Evolutionary conservation across 2,329 filamentous ascomycete genomes (phyloP).

Genomic region (Grosmannia serpens): DNA sequence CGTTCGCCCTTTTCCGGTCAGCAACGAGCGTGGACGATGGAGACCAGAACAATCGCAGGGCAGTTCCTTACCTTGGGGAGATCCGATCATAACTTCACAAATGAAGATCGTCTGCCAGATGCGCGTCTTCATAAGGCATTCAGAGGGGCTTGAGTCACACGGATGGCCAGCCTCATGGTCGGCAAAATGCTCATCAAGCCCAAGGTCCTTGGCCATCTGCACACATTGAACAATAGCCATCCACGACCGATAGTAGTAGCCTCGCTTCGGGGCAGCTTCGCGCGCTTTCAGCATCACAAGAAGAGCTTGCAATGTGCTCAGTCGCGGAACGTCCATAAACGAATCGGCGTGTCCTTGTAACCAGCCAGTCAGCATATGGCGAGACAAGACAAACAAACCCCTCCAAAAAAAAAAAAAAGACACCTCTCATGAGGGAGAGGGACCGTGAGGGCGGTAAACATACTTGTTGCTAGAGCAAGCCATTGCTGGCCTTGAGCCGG

Average conservation of each 20-base stretch:
- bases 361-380: neutral
- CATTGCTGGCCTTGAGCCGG: conserved; percentile 80
- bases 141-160: conserved; percentile 57
- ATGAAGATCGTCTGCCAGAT: conserved; percentile 85
- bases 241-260: conserved; percentile 96
- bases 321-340: conserved; percentile 81
- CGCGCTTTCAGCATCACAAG: conserved; percentile 81
- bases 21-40: neutral
- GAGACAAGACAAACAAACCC: neutral
- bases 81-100: conserved; percentile 86
- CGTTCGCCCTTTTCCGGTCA: conserved; percentile 48
- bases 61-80: conserved; percentile 63
- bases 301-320: conserved; percentile 86
- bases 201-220: conserved; percentile 85
- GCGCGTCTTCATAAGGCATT: conserved; percentile 74
- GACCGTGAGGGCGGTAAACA: conserved; percentile 11
- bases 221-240: conserved; percentile 88
- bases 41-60: neutral
- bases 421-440: neutral
- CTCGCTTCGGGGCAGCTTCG: conserved; percentile 82
- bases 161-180: conserved; percentile 60
- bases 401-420: too few relatives aligned
- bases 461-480: conserved; percentile 81
- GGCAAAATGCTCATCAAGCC: conserved; percentile 75
- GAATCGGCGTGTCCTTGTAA: conserved; percentile 73